A percentile compares a stretch with the other conserved stretches of the same genome.
Conservation (phyloP, 2,329 filamentous ascomycete species). For the Orbilia quercus region DNA sequence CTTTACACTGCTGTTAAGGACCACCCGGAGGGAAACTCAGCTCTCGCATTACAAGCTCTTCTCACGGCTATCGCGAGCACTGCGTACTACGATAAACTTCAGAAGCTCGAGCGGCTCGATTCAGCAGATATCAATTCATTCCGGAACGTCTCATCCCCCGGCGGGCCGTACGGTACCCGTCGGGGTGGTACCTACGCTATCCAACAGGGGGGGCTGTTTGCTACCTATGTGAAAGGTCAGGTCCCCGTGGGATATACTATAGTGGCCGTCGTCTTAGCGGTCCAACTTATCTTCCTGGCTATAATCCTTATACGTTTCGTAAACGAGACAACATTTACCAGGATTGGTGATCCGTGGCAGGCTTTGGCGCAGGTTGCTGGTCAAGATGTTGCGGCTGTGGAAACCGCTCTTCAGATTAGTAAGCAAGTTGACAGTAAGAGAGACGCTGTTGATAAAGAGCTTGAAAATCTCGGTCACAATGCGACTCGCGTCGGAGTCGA, state of each 20-base stretch:
- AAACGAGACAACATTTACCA: too few relatives aligned
- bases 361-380: too few relatives aligned
- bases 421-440: too few relatives aligned
- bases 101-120: conserved; percentile 11
- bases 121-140: conserved; percentile 3
- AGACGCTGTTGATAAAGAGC: too few relatives aligned
- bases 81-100: conserved; percentile 16
- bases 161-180: conserved; percentile 25
- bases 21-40: background rate
- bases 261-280: too few relatives aligned
- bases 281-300: too few relatives aligned
- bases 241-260: conserved; percentile 18
- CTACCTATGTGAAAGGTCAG: conserved; percentile 6
- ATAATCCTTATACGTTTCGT: too few relatives aligned
- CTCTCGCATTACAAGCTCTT: conserved; percentile 4
- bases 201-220: conserved; percentile 14
- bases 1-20: background rate
- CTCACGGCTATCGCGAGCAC: conserved; percentile 21
- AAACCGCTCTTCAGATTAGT: too few relatives aligned
- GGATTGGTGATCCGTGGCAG: too few relatives aligned
- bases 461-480: too few relatives aligned
- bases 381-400: too few relatives aligned
- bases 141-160: conserved; percentile 24
- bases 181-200: conserved; percentile 1
- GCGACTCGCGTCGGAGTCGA: too few relatives aligned